Evolutionary conservation across 1,284 basidiomycete species (phyloP).

Genomic region (Lentinula novae-zelandiae): DNA sequence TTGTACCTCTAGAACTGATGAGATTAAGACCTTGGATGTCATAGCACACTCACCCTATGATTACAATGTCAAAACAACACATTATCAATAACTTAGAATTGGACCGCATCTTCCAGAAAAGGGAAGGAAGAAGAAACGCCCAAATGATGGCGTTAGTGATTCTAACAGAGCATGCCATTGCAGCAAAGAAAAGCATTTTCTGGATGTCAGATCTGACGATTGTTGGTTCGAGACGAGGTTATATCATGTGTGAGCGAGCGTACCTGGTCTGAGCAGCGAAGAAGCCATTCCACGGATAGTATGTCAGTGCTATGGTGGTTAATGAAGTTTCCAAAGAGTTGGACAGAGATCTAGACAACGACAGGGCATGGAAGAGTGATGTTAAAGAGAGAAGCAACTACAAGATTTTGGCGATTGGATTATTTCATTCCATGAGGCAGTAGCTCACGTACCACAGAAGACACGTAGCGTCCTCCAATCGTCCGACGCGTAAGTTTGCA

Average conservation of each 20-base stretch:
- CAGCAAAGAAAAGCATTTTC: conserved; percentile 49
- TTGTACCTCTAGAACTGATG: conserved; percentile 28
- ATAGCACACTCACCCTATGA: conserved; percentile 41
- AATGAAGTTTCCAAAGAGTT: conserved; percentile 92
- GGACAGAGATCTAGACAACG: conserved; percentile 85
- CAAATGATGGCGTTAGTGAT: conserved; percentile 89
- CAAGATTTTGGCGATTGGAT: not conserved
- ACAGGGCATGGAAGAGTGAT: conserved; percentile 85
- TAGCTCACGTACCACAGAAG: conserved; percentile 56
- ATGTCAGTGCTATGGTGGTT: conserved; percentile 73
- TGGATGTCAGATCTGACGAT: conserved; percentile 7
- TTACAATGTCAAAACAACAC: conserved; percentile 34
- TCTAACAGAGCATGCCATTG: conserved; percentile 75
- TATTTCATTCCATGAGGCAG: not conserved
- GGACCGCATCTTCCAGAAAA: conserved; percentile 46
- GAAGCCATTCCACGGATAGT: conserved; percentile 70
- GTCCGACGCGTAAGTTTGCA: conserved; percentile 59
- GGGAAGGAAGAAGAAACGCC: conserved; percentile 59
- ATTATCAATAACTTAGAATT: conserved; percentile 26
- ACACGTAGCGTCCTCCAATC: conserved; percentile 56
- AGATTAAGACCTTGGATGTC: not conserved
- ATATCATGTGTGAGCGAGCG: not conserved
- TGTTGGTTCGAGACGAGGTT: not conserved
- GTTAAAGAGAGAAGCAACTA: conserved; percentile 82
- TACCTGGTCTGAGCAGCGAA: conserved; percentile 7